Base-by-base conservation (phyloP, 2,329 filamentous ascomycete species). In the Byssothecium circinans region DNA sequence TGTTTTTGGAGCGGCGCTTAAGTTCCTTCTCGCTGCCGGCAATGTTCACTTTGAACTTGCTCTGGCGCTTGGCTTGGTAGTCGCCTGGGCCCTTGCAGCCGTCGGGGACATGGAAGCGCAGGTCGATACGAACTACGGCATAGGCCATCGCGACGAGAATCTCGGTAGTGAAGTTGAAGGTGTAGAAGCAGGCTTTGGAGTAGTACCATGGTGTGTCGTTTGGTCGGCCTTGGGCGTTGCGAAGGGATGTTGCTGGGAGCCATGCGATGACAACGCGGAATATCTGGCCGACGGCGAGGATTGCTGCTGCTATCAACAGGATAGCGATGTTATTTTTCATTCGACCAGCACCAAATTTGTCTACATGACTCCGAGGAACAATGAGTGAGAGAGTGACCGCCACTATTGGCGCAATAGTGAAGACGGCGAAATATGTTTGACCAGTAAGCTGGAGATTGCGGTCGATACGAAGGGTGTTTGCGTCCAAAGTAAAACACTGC, bases 151-250 rank as follows among this genome's bases (percentile, higher is more conserved):
- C 77, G 35, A 91, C 83, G 12, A 87, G 63, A 40, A 91, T 73
- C 69, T 96, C 91, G 27, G 91, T 78, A 18, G 75, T 75, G 62
- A 88, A 95, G 73, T 89, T 88, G 76, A 95, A 89, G 62, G 81
- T 71, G 73, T 94, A 96, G 75, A 90, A 95, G 66, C 81, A 83
- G 3, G 84, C 80, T 65, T 86, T 88, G 63, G 75, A 75, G 58
- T 89, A 80, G 66, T 86, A 94, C 84, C 87, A 89, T 3, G 84
- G 85, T 18, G 52, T 7, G 8, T 46, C 11, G 25, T 52, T 45
- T 14, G 38, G 43, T 8, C 49, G 52, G 10, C 61, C 64, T 7
- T 87, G 83, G 34, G 72, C 39, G 62, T 57, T 2, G 76, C 81
- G 22, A 78, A 80, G 11, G 1, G 68, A 63, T 2, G 60, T 57